Percentiles rank a stretch among this genome's conserved stretches.
phyloP scores from a whole-genome alignment of 345 rosid species.

The Sisymbrium irio region DNA sequence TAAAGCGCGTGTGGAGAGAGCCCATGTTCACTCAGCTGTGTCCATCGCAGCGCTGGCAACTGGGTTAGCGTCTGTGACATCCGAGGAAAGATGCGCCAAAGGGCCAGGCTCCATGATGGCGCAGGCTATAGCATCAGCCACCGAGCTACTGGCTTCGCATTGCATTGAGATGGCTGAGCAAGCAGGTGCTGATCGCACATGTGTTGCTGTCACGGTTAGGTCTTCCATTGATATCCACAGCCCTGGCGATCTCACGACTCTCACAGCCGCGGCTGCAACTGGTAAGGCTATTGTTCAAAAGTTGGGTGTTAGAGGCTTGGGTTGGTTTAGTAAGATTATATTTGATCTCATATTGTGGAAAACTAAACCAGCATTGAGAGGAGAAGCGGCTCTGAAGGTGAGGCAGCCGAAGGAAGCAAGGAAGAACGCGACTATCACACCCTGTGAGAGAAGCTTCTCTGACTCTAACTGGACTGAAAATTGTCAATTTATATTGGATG shows the following conservation, averaged over 20 bases:
- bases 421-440: conserved; percentile 82
- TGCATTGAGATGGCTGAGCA: conserved; percentile 84
- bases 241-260: conserved; percentile 84
- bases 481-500: conserved; percentile 30
- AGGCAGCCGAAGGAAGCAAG: conserved; percentile 80
- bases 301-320: background rate
- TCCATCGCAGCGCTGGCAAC: conserved; percentile 92
- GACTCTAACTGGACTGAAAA: conserved; percentile 46
- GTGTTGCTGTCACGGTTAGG: conserved; percentile 54
- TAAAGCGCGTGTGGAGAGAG: conserved; percentile 61
- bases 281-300: conserved; percentile 38
- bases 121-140: conserved; percentile 73
- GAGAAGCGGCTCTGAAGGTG: conserved; percentile 74
- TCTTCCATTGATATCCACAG: conserved; percentile 74
- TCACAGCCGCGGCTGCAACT: conserved; percentile 87
- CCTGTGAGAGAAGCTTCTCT: conserved; percentile 57
- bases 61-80: conserved; percentile 69
- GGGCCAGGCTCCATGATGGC: conserved; percentile 57
- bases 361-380: conserved; percentile 66
- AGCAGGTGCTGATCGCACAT: conserved; percentile 68
- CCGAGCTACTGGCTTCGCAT: conserved; percentile 83
- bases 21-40: conserved; percentile 64
- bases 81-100: conserved; percentile 44
- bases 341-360: conserved; percentile 1
- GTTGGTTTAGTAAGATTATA: background rate